A percentile compares a stretch with the other conserved stretches of the same genome.
These are phyloP conservation scores for Fomitopsis schrenkii DNA, from an alignment of 1,284 basidiomycete genomes.

Conservation along the genomic window DNA sequence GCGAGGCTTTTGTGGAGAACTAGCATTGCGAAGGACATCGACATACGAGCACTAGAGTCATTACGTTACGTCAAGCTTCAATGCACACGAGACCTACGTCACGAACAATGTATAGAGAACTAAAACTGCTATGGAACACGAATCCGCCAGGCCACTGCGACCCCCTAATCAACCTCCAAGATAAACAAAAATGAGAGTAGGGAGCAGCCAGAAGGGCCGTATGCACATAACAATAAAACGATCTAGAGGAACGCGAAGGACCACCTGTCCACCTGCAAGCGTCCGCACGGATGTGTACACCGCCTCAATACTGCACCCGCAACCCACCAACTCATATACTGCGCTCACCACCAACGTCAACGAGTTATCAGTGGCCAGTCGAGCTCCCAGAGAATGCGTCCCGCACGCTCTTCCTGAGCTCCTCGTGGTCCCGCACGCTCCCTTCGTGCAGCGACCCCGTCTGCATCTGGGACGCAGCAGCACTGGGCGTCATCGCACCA, in stretches of 20 bases:
- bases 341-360: not conserved
- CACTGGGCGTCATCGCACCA: slow-evolving; percentile 53
- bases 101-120: not conserved
- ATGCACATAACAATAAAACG: not conserved
- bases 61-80: not conserved
- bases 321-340: not conserved
- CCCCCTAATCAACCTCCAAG: slow-evolving; percentile 1
- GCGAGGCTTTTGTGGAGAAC: not conserved
- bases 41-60: not conserved
- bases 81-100: not conserved
- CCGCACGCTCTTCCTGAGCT: slow-evolving; percentile 72
- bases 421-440: slow-evolving; percentile 67
- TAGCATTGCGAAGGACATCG: not conserved
- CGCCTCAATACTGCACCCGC: not conserved
- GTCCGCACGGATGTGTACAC: not conserved
- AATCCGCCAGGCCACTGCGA: slow-evolving; percentile 3
- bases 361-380: slow-evolving; percentile 21
- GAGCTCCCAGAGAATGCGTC: slow-evolving; percentile 57
- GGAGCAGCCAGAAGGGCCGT: not conserved
- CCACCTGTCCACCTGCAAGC: not conserved
- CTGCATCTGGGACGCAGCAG: slow-evolving; percentile 57
- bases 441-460: slow-evolving; percentile 51
- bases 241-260: not conserved
- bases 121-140: slow-evolving; percentile 1
- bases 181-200: not conserved